Conservation (phyloP, 1,284 basidiomycete genomes). For the Phenoliferia sp. region DNA sequence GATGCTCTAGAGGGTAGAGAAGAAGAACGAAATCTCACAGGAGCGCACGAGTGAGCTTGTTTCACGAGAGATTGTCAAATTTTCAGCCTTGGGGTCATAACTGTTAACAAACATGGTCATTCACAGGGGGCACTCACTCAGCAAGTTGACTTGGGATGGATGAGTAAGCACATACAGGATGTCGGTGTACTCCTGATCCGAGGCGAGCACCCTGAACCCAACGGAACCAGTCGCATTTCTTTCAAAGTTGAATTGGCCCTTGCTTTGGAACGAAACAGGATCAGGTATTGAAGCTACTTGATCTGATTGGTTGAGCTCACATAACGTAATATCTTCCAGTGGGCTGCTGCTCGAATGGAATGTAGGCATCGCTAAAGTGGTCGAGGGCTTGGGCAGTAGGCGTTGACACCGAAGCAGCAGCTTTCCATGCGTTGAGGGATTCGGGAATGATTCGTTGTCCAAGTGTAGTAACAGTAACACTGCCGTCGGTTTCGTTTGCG, state of each 20-base stretch:
- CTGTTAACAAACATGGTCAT: neutral
- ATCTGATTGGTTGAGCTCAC: neutral
- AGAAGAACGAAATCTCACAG: slow-evolving; percentile 15
- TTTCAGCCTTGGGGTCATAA: slow-evolving; percentile 23
- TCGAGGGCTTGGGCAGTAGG: slow-evolving; percentile 3
- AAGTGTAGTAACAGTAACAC: slow-evolving; percentile 28
- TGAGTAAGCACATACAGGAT: slow-evolving; percentile 7
- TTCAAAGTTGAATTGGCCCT: slow-evolving; percentile 20
- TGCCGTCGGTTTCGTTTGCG: slow-evolving; percentile 23
- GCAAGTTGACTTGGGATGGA: too few relatives aligned
- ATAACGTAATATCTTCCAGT: slow-evolving; percentile 26
- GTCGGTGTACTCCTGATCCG: slow-evolving; percentile 34
- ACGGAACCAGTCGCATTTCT: slow-evolving; percentile 16
- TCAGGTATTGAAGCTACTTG: neutral
- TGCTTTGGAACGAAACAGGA: neutral
- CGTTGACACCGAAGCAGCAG: slow-evolving; percentile 17
- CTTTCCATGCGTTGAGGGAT: slow-evolving; percentile 26
- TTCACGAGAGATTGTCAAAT: slow-evolving; percentile 23
- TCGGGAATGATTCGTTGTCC: slow-evolving; percentile 33
- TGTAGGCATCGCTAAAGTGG: slow-evolving; percentile 2
- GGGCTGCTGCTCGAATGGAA: slow-evolving; percentile 21
- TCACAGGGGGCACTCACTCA: too few relatives aligned
- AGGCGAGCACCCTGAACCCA: slow-evolving; percentile 32
- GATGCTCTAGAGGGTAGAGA: neutral
- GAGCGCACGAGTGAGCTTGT: slow-evolving; percentile 25